Conservation (phyloP, 495 filamentous ascomycete genomes). For the Podospora pseudopauciseta region DNA sequence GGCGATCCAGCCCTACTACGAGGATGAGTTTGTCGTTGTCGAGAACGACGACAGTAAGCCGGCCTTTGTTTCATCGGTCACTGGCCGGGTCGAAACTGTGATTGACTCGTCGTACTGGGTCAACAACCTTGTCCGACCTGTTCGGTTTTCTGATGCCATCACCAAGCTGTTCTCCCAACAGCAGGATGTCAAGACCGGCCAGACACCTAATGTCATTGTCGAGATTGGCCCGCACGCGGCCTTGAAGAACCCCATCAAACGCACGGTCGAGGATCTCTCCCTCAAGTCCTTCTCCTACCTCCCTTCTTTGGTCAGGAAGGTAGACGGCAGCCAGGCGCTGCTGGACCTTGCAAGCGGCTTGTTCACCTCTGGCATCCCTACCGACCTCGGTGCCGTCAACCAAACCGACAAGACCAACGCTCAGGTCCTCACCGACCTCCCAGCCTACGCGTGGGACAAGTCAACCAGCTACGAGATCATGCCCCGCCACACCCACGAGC, state of each 20-base stretch:
- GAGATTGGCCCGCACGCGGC: constrained; percentile 53
- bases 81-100: constrained; percentile 38
- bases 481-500: background rate
- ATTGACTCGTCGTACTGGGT: constrained; percentile 35
- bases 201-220: constrained; percentile 32
- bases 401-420: constrained; percentile 1
- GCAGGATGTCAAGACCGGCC: constrained; percentile 9
- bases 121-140: constrained; percentile 39
- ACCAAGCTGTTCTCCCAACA: background rate
- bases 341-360: background rate
- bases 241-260: constrained; percentile 42
- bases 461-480: background rate
- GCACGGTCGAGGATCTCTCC: constrained; percentile 25
- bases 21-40: constrained; percentile 23
- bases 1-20: constrained; percentile 16
- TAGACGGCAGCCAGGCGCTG: background rate
- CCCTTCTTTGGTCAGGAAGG: background rate
- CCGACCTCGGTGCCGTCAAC: background rate
- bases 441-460: constrained; percentile 3
- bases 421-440: background rate
- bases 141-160: constrained; percentile 38
- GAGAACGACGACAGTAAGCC: background rate
- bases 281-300: background rate
- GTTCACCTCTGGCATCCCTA: background rate
- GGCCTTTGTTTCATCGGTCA: constrained; percentile 34